Evolutionary conservation across 2,329 filamentous ascomycete species (phyloP), one percentile per base, ranked within the genome.

Genomic region (Colletotrichum sp.): DNA sequence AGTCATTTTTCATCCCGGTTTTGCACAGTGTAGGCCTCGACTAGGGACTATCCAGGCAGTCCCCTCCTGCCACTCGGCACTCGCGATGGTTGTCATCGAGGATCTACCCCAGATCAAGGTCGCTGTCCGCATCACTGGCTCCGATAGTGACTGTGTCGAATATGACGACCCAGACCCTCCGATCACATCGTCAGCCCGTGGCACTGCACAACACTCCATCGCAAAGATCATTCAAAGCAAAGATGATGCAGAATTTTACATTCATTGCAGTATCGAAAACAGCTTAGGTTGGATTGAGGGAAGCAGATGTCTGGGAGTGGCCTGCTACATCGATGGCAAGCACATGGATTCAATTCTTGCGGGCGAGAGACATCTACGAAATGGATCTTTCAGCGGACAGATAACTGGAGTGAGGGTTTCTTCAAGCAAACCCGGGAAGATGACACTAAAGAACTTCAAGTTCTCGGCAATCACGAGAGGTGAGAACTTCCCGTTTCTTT

Each of bases 51-150:
- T 49, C 44, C 5, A 49, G 8, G 44, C n/a, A 6, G 13, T 3
- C 3, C 2, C 10, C 44, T 49, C n/a, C 18, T 21, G 18, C 44
- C 3, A 13, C 10, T 21, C 44, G 7, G 44, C 44, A 49, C n/a
- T 49, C n/a, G 16, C 8, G 52, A 76, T 76, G 74, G 65, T 71
- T 8, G 62, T 66, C 8, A 76, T 75, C 5, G 64, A 76, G 7
- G 21, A 30, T 8, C 70, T 76, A 7, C 71, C 59, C 6, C 55
- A 60, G 21, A 26, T 71, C 34, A 62, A 34, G 5, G 18, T 75
- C 1, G 64, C 44, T 12, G 24, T 75, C 34, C 65, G 65, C 4
- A 8, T 76, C 8, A 62, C 62, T n/a, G 59, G 28, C 4, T 59
- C 26, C 0, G 15, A 39, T 2, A 16, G 32, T 1, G 59, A 52